Evolutionary conservation across 495 filamentous ascomycete species (phyloP).

Genomic region (Eremomyces bilateralis): DNA sequence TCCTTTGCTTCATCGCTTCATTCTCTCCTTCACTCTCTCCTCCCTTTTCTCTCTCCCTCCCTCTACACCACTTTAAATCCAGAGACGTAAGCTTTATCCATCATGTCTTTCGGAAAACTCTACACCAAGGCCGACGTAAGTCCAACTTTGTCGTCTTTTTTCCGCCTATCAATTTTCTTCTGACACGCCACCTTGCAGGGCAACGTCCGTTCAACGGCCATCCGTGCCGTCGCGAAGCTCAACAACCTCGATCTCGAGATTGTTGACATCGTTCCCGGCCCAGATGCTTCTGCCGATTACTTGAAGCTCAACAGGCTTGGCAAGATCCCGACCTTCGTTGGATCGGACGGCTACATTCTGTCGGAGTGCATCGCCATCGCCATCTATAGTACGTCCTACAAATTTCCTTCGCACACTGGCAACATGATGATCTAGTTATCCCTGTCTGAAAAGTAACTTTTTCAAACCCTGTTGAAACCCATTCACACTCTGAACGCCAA

Average conservation of each 20-base stretch:
- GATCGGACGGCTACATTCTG: constrained; percentile 75
- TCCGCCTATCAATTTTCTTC: constrained; percentile 7
- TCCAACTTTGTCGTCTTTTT: constrained; percentile 7
- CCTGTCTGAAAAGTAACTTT: constrained; percentile 79
- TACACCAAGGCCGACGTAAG: constrained; percentile 73
- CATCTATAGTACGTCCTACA: constrained; percentile 85
- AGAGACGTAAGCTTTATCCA: too few species aligned
- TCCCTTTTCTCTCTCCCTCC: not conserved
- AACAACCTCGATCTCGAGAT: constrained; percentile 81
- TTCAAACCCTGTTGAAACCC: constrained; percentile 51
- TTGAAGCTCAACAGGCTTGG: constrained; percentile 67
- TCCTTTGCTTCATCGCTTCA: too few species aligned
- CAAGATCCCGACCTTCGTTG: constrained; percentile 81
- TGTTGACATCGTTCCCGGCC: constrained; percentile 41
- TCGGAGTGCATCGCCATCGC: constrained; percentile 85
- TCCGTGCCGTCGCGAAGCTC: constrained; percentile 83
- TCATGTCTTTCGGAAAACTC: constrained; percentile 91
- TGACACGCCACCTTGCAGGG: constrained; percentile 27
- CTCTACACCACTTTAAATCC: constrained; percentile 7
- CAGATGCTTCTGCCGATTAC: constrained; percentile 47
- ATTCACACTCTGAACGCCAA: constrained; percentile 38
- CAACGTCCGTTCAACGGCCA: constrained; percentile 73
- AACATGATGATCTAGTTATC: constrained; percentile 77
- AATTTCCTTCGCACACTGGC: constrained; percentile 23
- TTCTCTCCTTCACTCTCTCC: not conserved